Evolutionary conservation across 73 alveolate species (phyloP).

Genomic region (Paramecium caudatum): DNA sequence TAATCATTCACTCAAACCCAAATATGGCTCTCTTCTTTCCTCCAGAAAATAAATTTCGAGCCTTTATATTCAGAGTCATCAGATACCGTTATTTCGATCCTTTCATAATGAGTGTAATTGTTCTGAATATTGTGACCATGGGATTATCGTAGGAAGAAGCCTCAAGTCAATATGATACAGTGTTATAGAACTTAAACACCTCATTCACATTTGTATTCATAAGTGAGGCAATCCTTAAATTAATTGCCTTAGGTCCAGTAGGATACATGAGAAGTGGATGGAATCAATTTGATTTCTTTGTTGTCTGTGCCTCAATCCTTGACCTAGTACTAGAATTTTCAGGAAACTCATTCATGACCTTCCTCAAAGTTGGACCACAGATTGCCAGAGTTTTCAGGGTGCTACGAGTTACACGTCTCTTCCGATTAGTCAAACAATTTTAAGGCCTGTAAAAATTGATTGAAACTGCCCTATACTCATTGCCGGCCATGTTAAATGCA

Average conservation of each 20-base stretch:
- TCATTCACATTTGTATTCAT: conserved; percentile 91
- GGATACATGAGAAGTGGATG: conserved; percentile 90
- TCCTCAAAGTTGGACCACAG: conserved; percentile 90
- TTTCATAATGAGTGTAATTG: conserved; percentile 47
- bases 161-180: background rate
- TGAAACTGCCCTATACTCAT: conserved; percentile 88
- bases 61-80: conserved; percentile 1
- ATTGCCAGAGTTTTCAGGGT: conserved; percentile 81
- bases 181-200: conserved; percentile 77
- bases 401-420: conserved; percentile 82
- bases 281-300: conserved; percentile 95
- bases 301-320: conserved; percentile 85
- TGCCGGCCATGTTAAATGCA: conserved; percentile 92
- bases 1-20: conserved; percentile 78
- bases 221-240: conserved; percentile 87
- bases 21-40: conserved; percentile 73
- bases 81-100: conserved; percentile 37
- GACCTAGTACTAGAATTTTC: conserved; percentile 77
- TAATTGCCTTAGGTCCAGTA: conserved; percentile 83
- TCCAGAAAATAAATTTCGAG: conserved; percentile 14
- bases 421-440: conserved; percentile 82
- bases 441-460: conserved; percentile 83
- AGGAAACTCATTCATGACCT: conserved; percentile 64
- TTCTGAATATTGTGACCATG: conserved; percentile 57
- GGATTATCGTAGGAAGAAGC: conserved; percentile 63